Evolutionary conservation across 805 yeast genomes (phyloP), one percentile per base, ranked within the genome.

Genomic region (Grigorovia yakushimaensis): DNA sequence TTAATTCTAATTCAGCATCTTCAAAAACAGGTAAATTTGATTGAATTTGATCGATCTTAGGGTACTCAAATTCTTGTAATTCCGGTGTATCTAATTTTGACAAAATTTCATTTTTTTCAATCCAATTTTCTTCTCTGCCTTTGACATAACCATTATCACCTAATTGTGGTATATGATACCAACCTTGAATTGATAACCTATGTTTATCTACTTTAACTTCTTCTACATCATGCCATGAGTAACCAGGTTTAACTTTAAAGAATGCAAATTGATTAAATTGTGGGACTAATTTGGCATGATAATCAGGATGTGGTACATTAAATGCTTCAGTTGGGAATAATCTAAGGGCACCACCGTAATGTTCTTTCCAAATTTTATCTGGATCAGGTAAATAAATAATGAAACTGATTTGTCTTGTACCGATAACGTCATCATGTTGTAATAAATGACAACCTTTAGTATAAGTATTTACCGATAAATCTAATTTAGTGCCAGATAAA

Each of bases 391-490:
- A 68, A 62, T 93, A 93, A 45, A 94, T 70, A 52, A 94, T 94
- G 60, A 89, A 93, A 56, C 96, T 85, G 27, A 93, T 89, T 49
- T 97, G 73, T 61, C 99, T 73, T 1, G 96, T 82, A 1, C 98
- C 98, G 61, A 93, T 93, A 30, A 93, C 98, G 64, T 93, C 99
- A 67, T 93, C 99, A 62, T 93, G 99, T 4, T 95, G 88, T 52
- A 93, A 71, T 48, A 93, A 70, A 67, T 93, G 99, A 60, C 98
- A 93, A 1, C 96, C 94, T 57, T 87, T 85, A 43, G 84, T 82
- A 64, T 93, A 93, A 3, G 94, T 82, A 61, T 93, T 91, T 54
- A 93, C 78, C 51, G 94, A 82, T 81, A 93, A 82, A 62, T 93
- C 99, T 36, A 94, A 88, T 62, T 88, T 87, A 38, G 74, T 57